Conservation (phyloP, 2,329 filamentous ascomycete genomes). For the Alternaria sp. region DNA sequence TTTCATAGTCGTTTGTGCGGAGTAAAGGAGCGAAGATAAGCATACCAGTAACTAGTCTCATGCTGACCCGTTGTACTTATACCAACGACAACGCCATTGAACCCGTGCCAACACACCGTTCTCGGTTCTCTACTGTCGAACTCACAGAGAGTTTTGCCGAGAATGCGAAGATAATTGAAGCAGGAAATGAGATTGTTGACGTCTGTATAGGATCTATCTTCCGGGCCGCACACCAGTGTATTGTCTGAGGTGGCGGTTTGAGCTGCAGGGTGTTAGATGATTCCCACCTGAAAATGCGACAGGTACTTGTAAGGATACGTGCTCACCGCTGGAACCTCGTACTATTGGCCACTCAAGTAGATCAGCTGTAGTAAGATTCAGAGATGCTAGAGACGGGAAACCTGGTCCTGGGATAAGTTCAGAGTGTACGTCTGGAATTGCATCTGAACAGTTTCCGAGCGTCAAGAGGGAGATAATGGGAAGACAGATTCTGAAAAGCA, state of each 20-base stretch:
- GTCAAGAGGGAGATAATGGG: neutral
- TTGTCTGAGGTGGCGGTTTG: neutral
- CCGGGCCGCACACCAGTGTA: constrained; percentile 8
- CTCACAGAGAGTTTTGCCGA: constrained; percentile 9
- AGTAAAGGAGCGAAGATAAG: neutral
- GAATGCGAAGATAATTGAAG: constrained; percentile 15
- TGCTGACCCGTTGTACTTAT: neutral
- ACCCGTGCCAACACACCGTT: neutral
- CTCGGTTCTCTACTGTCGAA: constrained; percentile 1
- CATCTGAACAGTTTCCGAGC: neutral
- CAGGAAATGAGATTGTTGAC: constrained; percentile 19
- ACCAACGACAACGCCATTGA: neutral
- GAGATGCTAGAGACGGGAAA: constrained; percentile 12
- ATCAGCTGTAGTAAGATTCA: constrained; percentile 9
- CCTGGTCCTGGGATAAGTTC: constrained; percentile 1
- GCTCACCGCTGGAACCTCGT: neutral
- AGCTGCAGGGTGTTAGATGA: neutral
- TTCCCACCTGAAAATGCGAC: neutral
- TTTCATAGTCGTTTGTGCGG: neutral
- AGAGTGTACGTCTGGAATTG: neutral
- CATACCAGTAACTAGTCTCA: constrained; percentile 5
- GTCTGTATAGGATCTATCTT: constrained; percentile 10
- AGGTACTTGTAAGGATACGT: neutral
- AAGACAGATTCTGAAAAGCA: neutral
- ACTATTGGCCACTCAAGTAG: neutral